Base-by-base conservation (phyloP, 257 asterid species). In the Vinca minor region DNA sequence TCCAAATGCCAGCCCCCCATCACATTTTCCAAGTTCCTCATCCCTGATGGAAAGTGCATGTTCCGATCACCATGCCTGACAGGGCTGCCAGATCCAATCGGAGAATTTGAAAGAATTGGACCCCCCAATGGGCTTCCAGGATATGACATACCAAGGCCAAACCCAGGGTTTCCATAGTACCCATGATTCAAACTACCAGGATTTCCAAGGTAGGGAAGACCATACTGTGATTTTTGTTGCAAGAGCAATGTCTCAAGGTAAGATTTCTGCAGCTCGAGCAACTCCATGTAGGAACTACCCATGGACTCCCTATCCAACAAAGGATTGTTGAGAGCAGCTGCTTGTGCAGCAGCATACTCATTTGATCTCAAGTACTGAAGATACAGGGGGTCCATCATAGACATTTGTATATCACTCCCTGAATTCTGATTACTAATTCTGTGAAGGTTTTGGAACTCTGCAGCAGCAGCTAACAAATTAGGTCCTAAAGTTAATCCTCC, bases 251-350 rank as follows among this genome's bases (percentile, higher is more conserved):
- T 62, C 62, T 77, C 88, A 26, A 78, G 77, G 61, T 82, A 81
- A 25, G 89, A 83, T 73, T 84, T 88, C 77, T 85, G 91, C 72
- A 80, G 74, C 45, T 76, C 90, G 41, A 78, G 77, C 67, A 84
- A 70, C 50, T 84, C 95, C 74, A 71, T 70, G 20, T 72, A 76
- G 12, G 85, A 66, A 70, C n/a, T n/a, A n/a, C 78, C 84, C 45
- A 67, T 25, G 66, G 82, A 66, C 65, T 67, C 83, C 68, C 76
- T 69, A 59, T 80, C 76, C 34, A 68, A 31, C 52, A 71, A 54
- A 64, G 81, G 78, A 66, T 79, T 79, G 65, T 67, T 79, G 21
- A 79, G 77, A 79, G 86, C 79, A 41, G 82, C 68, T 55, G 63
- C 58, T 54, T 69, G 76, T 52, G 69, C 79, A 52, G 89, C 73